Evolutionary conservation across 1,284 basidiomycete genomes (phyloP).

Genomic region (Malassezia sp.): DNA sequence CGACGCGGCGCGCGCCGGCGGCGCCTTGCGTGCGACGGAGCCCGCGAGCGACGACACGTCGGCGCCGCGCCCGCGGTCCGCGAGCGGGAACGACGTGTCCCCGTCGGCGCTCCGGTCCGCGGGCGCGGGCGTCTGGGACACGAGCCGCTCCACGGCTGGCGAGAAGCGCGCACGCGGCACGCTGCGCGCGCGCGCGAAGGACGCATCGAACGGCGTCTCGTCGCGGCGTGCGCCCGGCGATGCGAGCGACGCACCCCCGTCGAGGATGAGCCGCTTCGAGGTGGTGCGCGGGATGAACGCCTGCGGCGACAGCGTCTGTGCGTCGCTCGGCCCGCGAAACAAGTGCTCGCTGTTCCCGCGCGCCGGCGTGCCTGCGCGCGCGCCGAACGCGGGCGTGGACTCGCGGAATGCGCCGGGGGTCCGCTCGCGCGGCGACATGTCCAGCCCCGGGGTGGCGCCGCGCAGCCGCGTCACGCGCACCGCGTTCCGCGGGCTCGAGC

Average conservation of each 20-base stretch:
- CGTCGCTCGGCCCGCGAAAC: slow-evolving; percentile 54
- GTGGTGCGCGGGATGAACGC: slow-evolving; percentile 65
- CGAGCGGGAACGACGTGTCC: not conserved
- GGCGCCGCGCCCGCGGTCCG: not conserved
- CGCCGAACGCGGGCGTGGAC: slow-evolving; percentile 33
- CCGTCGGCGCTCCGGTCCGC: slow-evolving; percentile 13
- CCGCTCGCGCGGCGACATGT: slow-evolving; percentile 23
- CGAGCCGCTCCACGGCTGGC: slow-evolving; percentile 9
- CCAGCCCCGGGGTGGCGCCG: slow-evolving; percentile 35
- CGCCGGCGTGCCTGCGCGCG: slow-evolving; percentile 12
- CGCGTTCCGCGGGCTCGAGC: slow-evolving; percentile 34
- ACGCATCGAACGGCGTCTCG: slow-evolving; percentile 2
- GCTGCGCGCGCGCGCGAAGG: not conserved
- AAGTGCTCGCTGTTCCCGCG: slow-evolving; percentile 40
- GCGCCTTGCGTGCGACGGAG: slow-evolving; percentile 16
- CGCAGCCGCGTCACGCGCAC: slow-evolving; percentile 40
- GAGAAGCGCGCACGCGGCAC: slow-evolving; percentile 15
- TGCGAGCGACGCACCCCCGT: slow-evolving; percentile 47
- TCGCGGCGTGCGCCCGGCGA: slow-evolving; percentile 18
- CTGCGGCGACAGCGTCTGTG: slow-evolving; percentile 46
- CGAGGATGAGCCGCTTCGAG: slow-evolving; percentile 86
- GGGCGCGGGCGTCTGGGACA: slow-evolving; percentile 19
- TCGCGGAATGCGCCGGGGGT: slow-evolving; percentile 38
- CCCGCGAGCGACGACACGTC: slow-evolving; percentile 21
- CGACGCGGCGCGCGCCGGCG: slow-evolving; percentile 16